Base-by-base conservation (phyloP, 805 yeast species). In the Spathaspora sp. region DNA sequence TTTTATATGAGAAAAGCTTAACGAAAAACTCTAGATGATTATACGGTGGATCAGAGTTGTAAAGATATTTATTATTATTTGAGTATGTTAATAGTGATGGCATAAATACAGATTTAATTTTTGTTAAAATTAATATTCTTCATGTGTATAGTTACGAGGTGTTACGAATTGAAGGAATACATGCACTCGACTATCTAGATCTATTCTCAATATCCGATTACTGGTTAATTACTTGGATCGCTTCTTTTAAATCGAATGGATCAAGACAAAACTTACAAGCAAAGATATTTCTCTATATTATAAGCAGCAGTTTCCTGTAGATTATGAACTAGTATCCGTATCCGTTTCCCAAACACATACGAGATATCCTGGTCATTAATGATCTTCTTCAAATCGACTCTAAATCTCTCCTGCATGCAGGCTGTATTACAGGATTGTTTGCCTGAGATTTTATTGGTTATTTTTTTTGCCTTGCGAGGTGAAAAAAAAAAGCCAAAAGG, bases 381-480 rank as follows among this genome's bases (percentile, higher is more conserved):
- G 11, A 11, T 4, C 3, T 12, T 29, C 4, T 9, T 9, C 11
- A 29, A 3, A 29, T 10, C 32, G 8, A 9, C 32, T 29, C 14
- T 11, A 9, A 29, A 5, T 12, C 35, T 23, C n/a, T 44, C 46
- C 46, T 44, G 46, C 20, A 44, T 44, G 47, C 23, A 42, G 23
- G 31, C 45, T 12, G 20, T 42, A 23, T 19, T 23, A 20, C 28
- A 5, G 29, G 16, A 42, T 42, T 20, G 44, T 42, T 20, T 42
- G 44, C 23, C 38, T 28, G 39, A n/a, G 29, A 28, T 44, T 44
- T 44, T 29, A 44, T 44, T 44, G 47, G 47, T 29, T 44, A 26
- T 44, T 29, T 17, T 16, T 44, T 44, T 29, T 44, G 3, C n/a
- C 11, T 17, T 17, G 39, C 29, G 23, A 16, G 28, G 28, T 14